Conservation (phyloP, 2,329 filamentous ascomycete genomes). For the Aureobasidium leucospermi region DNA sequence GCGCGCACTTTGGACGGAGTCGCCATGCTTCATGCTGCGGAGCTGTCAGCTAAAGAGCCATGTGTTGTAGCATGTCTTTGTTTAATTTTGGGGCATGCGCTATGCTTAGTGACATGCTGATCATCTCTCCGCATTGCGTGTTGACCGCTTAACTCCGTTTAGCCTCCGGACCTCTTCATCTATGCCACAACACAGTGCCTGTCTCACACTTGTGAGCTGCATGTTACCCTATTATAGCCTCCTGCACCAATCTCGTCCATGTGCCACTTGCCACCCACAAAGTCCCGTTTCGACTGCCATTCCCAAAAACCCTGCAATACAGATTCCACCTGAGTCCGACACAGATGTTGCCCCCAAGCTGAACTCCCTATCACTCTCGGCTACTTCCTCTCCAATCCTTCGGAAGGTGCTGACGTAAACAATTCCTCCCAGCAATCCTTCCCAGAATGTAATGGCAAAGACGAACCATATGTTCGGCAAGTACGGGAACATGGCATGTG, state of each 20-base stretch:
- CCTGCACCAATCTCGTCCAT: conserved; percentile 58
- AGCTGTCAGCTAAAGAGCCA: neutral
- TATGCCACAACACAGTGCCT: too few relatives aligned
- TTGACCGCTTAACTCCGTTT: conserved; percentile 2
- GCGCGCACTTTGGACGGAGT: conserved; percentile 71
- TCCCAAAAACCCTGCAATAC: conserved; percentile 74
- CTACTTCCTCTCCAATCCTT: conserved; percentile 80
- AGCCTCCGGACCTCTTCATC: neutral
- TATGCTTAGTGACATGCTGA: neutral
- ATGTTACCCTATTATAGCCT: conserved; percentile 39
- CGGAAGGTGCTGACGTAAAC: conserved; percentile 97
- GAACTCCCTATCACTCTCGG: conserved; percentile 75
- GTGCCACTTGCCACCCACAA: conserved; percentile 76
- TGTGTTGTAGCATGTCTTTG: neutral
- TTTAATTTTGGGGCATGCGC: neutral
- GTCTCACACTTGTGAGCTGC: too few relatives aligned
- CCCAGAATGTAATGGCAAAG: conserved; percentile 84
- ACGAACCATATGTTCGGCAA: conserved; percentile 82
- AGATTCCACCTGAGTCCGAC: conserved; percentile 86
- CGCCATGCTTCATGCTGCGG: conserved; percentile 9
- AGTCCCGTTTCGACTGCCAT: conserved; percentile 75
- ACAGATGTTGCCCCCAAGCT: conserved; percentile 84
- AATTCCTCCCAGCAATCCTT: conserved; percentile 79
- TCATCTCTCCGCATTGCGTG: conserved; percentile 3
- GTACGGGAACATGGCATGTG: conserved; percentile 73